Evolutionary conservation across 148 eudicot genomes (phyloP).

Genomic region (Selenicereus undatus): DNA sequence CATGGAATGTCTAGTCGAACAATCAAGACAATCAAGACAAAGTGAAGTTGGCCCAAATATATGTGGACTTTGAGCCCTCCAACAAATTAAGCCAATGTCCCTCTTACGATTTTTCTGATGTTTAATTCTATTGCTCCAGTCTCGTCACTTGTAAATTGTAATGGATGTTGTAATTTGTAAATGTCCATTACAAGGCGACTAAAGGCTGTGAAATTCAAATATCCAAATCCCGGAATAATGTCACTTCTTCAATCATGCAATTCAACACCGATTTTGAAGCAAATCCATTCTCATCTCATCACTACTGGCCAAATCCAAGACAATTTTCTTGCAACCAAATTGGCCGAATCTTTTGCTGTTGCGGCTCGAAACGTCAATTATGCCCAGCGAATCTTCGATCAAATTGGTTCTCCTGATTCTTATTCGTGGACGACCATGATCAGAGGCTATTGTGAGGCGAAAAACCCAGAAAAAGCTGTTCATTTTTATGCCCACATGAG

Average conservation of each 20-base stretch:
- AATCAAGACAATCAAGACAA: too few relatives aligned
- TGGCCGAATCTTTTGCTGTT: conserved; percentile 27
- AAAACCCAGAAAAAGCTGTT: conserved; percentile 19
- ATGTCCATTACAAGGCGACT: conserved; percentile 26
- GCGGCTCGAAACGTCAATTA: conserved; percentile 21
- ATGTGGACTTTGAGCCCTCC: background rate
- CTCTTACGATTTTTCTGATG: background rate
- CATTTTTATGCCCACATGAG: conserved; percentile 19
- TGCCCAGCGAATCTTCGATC: conserved; percentile 25
- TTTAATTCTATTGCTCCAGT: background rate
- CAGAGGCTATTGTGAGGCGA: conserved; percentile 30
- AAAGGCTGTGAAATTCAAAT: conserved; percentile 13
- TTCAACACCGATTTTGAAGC: conserved; percentile 22
- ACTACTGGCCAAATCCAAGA: conserved; percentile 25
- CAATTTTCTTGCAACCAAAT: conserved; percentile 28
- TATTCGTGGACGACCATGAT: conserved; percentile 38
- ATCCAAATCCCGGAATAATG: conserved; percentile 1
- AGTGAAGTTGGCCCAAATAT: background rate
- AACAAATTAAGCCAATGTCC: background rate
- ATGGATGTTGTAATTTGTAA: conserved; percentile 5
- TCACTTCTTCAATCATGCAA: conserved; percentile 24
- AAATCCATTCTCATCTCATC: conserved; percentile 38
- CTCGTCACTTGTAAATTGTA: background rate
- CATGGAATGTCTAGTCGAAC: too few relatives aligned
- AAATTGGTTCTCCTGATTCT: conserved; percentile 27